Evolutionary conservation across 1,284 basidiomycete species (phyloP).

Genomic region (Schizophyllum amplum): DNA sequence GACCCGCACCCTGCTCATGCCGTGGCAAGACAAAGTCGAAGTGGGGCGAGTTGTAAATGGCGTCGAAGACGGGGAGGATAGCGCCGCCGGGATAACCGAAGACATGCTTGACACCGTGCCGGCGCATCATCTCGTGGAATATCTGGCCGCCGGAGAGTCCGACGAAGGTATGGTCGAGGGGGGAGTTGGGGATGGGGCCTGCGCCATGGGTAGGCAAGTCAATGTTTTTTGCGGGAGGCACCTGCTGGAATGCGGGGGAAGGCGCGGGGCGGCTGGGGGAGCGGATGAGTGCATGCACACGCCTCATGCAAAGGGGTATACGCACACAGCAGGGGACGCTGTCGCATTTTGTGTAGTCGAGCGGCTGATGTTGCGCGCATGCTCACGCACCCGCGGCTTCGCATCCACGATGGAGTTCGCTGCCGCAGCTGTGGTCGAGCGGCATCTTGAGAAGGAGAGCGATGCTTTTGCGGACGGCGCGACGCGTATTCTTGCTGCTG

Average conservation of each 20-base stretch:
- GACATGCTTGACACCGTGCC: slow-evolving; percentile 93
- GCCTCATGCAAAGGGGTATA: not conserved
- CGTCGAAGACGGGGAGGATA: slow-evolving; percentile 97
- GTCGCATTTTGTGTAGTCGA: slow-evolving; percentile 25
- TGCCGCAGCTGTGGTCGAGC: slow-evolving; percentile 16
- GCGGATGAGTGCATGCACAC: slow-evolving; percentile 3
- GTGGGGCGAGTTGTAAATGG: slow-evolving; percentile 94
- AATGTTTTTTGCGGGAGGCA: slow-evolving; percentile 47
- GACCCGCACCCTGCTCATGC: slow-evolving; percentile 96
- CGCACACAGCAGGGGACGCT: slow-evolving; percentile 1
- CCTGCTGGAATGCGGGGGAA: slow-evolving; percentile 59
- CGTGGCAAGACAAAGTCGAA: slow-evolving; percentile 95
- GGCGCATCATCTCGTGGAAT: slow-evolving; percentile 99
- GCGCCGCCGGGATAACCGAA: slow-evolving; percentile 99
- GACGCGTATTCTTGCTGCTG: not conserved
- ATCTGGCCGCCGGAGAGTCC: slow-evolving; percentile 96
- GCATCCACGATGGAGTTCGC: slow-evolving; percentile 30
- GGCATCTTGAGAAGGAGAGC: slow-evolving; percentile 2
- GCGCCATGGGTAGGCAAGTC: slow-evolving; percentile 35
- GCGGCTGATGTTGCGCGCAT: slow-evolving; percentile 32
- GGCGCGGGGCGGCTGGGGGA: slow-evolving; percentile 53
- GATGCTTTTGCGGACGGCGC: not conserved
- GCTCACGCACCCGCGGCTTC: slow-evolving; percentile 39
- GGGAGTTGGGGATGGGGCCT: slow-evolving; percentile 38
- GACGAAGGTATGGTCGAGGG: slow-evolving; percentile 76